A percentile compares a stretch with the other conserved stretches of the same genome.
These are phyloP conservation scores for Phycomyces blakesleeanus DNA, from an alignment of 192 early-diverging fungal genomes.

Conservation along the genomic window DNA sequence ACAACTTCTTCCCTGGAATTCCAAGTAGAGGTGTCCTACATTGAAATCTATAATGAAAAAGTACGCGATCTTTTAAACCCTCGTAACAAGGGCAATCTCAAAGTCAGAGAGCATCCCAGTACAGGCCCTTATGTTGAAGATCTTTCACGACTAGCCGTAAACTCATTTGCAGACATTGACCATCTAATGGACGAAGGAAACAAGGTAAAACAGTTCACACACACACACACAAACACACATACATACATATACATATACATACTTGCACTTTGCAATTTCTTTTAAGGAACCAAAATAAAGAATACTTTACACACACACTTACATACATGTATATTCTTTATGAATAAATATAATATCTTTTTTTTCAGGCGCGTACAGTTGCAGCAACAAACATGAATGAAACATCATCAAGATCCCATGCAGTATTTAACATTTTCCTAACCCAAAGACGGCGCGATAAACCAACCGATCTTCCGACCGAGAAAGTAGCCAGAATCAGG, in stretches of 20 bases:
- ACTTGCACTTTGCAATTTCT: no score
- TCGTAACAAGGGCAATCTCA: slow-evolving; percentile 60
- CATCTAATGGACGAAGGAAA: slow-evolving; percentile 77
- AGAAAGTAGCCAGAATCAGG: slow-evolving; percentile 72
- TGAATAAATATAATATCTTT: no score
- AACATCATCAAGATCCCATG: slow-evolving; percentile 83
- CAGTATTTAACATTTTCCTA: slow-evolving; percentile 74
- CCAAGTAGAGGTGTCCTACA: slow-evolving; percentile 79
- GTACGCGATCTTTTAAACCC: slow-evolving; percentile 81
- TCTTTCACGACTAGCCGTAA: slow-evolving; percentile 78
- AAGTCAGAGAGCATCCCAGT: slow-evolving; percentile 77
- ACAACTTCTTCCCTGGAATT: slow-evolving; percentile 43
- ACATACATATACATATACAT: no score
- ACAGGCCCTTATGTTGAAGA: slow-evolving; percentile 91
- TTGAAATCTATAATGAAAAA: slow-evolving; percentile 89
- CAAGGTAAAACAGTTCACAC: slow-evolving; percentile 50
- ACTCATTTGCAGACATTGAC: slow-evolving; percentile 63
- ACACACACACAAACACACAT: no score
- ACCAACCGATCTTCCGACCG: slow-evolving; percentile 49
- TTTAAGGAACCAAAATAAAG: background rate
- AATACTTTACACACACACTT: no score
- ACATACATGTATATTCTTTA: no score
- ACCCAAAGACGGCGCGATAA: slow-evolving; percentile 55
- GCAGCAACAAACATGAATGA: slow-evolving; percentile 96
- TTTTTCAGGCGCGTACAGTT: slow-evolving; percentile 75